Base-by-base conservation (phyloP, 2,329 filamentous ascomycete species). In the Aureobasidium pullulans region DNA sequence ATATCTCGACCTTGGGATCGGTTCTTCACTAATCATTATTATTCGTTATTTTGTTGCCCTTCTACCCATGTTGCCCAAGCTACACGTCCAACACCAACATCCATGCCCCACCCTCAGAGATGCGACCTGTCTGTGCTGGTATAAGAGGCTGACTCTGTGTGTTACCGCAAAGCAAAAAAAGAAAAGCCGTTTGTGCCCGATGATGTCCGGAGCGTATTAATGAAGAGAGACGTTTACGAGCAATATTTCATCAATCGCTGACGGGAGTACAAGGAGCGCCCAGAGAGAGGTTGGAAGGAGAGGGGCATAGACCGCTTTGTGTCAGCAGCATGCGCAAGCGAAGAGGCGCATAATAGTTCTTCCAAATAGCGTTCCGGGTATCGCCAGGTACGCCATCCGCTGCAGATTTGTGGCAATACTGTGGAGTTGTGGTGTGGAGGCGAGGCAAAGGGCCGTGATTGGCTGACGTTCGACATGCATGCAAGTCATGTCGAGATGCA, bases 401-500 rank as follows among this genome's bases (percentile, higher is more conserved):
- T 57, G 53, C 44, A 61, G 43, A 50, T 57, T 57, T 53, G 42
- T 44, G 59, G 44, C 44, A 16, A 23, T 11, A n/a, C 46, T 50
- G 53, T 44, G 59, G 52, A 57, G 37, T 19, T 32, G n/a, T 42
- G 36, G 37, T 52, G 59, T 44, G 36, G 44, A 57, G 34, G 32
- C 32, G 39, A 48, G 42, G 43, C 43, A 57, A 40, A 57, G 42
- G 37, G 52, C 34, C 44, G 52, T 52, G 59, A 61, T 61, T 61
- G 59, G 59, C 28, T 46, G 43, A 43, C 42, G 40, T 23, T 43
- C 42, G 43, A 48, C 19, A 57, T 57, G 54, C 34, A 57, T 57
- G 54, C 54, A 57, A 40, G 54, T 57, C 54, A 57, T 57, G 32
- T 52, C 52, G 37, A 56, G 59, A 47, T 39, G 54, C 60, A 64